phyloP scores from a whole-genome alignment of 2,329 filamentous ascomycete genomes.

The Saccharata proteae region DNA sequence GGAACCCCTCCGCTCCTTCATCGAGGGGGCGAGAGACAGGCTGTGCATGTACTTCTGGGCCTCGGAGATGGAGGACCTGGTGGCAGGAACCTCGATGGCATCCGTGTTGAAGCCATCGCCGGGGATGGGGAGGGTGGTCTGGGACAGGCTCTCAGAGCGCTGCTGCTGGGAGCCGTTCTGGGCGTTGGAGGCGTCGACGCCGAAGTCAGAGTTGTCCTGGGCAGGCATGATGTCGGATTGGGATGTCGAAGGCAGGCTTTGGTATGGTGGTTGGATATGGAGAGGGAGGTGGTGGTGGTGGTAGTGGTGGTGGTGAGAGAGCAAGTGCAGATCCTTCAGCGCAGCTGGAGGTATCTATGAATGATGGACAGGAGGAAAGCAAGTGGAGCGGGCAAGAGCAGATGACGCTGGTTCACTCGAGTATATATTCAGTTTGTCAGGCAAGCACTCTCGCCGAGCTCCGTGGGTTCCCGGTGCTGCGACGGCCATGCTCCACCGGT shows the following conservation, averaged over 20 bases:
- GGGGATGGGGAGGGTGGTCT: slow-evolving; percentile 30
- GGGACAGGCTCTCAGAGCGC: slow-evolving; percentile 4
- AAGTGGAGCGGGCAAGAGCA: slow-evolving; percentile 2
- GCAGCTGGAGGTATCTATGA: no score
- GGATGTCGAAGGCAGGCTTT: no score
- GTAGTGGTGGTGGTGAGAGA: background rate
- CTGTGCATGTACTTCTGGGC: slow-evolving; percentile 60
- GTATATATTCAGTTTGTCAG: slow-evolving; percentile 10
- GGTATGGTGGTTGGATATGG: background rate
- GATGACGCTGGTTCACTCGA: background rate
- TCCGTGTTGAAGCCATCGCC: slow-evolving; percentile 27
- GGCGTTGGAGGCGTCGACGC: slow-evolving; percentile 24
- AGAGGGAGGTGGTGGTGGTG: background rate
- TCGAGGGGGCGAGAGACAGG: slow-evolving; percentile 54
- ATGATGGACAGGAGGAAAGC: no score
- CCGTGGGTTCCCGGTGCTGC: slow-evolving; percentile 8
- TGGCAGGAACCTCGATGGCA: slow-evolving; percentile 54
- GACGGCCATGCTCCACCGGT: slow-evolving; percentile 9
- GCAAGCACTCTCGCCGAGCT: slow-evolving; percentile 5
- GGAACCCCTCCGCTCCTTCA: slow-evolving; percentile 54
- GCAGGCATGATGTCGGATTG: slow-evolving; percentile 41
- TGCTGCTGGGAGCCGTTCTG: slow-evolving; percentile 21
- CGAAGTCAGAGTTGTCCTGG: slow-evolving; percentile 47
- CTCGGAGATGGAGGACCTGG: slow-evolving; percentile 56
- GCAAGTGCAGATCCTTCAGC: background rate